Evolutionary conservation across 164 flowering plant genomes (phyloP), one percentile per base, ranked within the genome.

Genomic region (Vitis riparia): DNA sequence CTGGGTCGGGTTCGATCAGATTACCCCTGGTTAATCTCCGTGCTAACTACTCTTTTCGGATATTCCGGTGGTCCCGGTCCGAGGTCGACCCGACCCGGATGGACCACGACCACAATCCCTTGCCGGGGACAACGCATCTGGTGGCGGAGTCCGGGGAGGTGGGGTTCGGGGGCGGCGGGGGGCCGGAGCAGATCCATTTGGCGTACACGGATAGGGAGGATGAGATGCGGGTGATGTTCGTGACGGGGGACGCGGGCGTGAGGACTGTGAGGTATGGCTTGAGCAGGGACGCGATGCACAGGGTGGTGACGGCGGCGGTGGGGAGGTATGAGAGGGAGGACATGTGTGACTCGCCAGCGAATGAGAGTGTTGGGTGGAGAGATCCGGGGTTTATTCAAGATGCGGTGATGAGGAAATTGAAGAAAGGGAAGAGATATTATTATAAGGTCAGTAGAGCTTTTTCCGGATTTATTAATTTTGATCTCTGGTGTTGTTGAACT

Each of bases 151-250:
- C 93, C 12, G 88, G 77, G 53, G 67, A 62, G 63, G 56, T 92
- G 27, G 68, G 81, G 58, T 88, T 96, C 69, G 81, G 63, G 51
- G 13, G 32, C 5, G 82, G 78, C 3, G 74, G 63, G 3, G 91
- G 91, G 11, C 97, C 97, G 64, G 94, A 88, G 75, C 99, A 96
- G 87, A 80, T 93, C 51, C 99, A 92, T 60, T 68, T 93, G 80
- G 85, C 94, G 58, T 90, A 72, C 74, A 85, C 95, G 67, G 87
- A 75, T 16, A 13, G 55, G 49, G 88, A 73, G 8, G 85, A 84
- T 74, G 98, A 90, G 85, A 93, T 93, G 97, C 66, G 99, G 86
- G 98, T 90, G 47, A 83, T 90, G 90, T 96, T 93, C 69, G 71
- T 91, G 65, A 80, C 89, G 4, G 83, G 29, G 15, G 93, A 87